These are phyloP conservation scores for Plasmodium vivax DNA, from an alignment of 169 alveolate species.

Conservation along the genomic window DNA sequence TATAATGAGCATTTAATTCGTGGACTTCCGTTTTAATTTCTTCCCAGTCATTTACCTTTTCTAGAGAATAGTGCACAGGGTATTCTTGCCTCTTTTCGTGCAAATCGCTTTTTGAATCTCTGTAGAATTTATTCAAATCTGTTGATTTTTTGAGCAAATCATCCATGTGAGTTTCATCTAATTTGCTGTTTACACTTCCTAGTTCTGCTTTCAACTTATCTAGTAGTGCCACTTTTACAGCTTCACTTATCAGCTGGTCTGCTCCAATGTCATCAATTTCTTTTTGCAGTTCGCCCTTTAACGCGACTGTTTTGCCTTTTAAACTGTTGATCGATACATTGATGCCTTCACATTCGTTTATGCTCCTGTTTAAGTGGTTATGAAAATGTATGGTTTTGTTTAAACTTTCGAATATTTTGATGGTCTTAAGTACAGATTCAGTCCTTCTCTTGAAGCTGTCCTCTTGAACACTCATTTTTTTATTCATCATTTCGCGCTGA, in stretches of 20 bases:
- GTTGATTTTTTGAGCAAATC: background rate
- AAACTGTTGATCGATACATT: background rate
- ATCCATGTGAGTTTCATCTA: background rate
- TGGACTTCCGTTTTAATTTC: background rate
- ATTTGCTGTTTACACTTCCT: background rate
- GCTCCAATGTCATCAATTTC: background rate
- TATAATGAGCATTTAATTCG: background rate
- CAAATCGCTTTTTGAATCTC: background rate
- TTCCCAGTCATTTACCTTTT: constrained; percentile 11
- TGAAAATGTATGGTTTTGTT: constrained; percentile 5
- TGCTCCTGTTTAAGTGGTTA: constrained; percentile 1
- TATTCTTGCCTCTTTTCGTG: constrained; percentile 1
- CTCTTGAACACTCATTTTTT: background rate
- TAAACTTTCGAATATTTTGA: background rate
- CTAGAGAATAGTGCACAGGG: background rate
- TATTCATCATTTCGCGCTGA: background rate
- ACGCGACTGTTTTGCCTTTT: background rate
- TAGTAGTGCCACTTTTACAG: background rate
- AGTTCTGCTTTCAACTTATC: background rate
- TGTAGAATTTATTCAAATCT: background rate
- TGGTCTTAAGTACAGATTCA: background rate
- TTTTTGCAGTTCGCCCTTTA: background rate
- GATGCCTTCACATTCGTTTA: background rate
- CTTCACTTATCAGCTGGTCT: background rate
- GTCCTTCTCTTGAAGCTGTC: background rate